Base-by-base conservation (phyloP, 2,329 filamentous ascomycete species). In the Alternaria novae-zelandiae region DNA sequence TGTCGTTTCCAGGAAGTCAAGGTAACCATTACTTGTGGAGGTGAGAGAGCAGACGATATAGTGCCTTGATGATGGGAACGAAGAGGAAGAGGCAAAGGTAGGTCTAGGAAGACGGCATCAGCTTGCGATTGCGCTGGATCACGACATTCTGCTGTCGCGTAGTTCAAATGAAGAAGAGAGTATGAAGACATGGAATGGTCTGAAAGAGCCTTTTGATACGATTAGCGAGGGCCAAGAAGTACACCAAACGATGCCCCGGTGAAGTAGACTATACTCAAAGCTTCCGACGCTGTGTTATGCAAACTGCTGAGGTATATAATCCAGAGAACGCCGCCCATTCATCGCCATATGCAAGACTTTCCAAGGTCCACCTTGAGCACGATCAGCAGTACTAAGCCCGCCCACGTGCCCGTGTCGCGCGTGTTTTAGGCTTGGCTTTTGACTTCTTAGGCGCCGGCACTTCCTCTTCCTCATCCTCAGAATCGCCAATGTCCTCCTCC, bases 401-500 rank as follows among this genome's bases (percentile, higher is more conserved):
- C 10, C 70, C 69, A 49, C 68, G 66, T 36, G 70, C 68, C 25
- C 55, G 63, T 5, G 55, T 59, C n/a, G 69, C 67, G 28, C 55
- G 66, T 6, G 54, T 47, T 32, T 68, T 69, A 2, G 59, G 55
- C 17, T 67, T 70, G 3, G 64, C 68, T 54, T 68, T 76, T 2
- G 68, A 21, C 62, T 72, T 76, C 28, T 64, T 68, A 9, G 69
- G 54, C 5, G 50, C 67, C 20, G 67, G 67, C 6, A 65, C 68
- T 23, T 71, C 67, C 5, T 75, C 67, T 13, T 70, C 69, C 41
- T 71, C 68, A 2, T 75, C 68, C 32, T 76, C 74, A 21, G 68
- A 73, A 13, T 64, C 65, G 3, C 63, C 71, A 17, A 77, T 70
- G 36, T 76, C 75, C 53, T 76, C 74, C 45, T 76, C 74, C 43